A percentile compares a stretch with the other conserved stretches of the same genome.
Conservation (phyloP, 805 yeast genomes). For the Groenewaldozyma tartarivorans region DNA sequence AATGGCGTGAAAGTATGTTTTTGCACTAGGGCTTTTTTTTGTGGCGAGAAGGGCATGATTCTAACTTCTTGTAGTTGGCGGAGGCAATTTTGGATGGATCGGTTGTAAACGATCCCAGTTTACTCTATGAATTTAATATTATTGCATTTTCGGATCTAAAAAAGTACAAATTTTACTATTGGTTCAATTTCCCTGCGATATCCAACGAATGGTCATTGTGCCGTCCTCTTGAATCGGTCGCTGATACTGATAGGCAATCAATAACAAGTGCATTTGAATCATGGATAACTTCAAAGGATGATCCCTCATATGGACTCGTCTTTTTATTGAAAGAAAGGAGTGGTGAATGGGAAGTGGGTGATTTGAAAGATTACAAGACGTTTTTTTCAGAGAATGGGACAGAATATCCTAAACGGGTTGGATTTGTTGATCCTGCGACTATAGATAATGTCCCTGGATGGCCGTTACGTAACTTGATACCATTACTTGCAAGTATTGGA, state of each 20-base stretch:
- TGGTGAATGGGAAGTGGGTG: conserved; percentile 10
- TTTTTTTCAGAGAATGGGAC: conserved; percentile 13
- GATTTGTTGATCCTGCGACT: conserved; percentile 33
- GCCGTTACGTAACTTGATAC: conserved; percentile 50
- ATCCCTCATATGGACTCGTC: conserved; percentile 23
- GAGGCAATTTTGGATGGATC: conserved; percentile 27
- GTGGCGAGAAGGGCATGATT: not conserved
- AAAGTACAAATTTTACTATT: conserved; percentile 77
- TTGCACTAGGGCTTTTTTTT: not conserved
- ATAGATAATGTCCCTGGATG: conserved; percentile 36
- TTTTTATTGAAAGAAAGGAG: conserved; percentile 16
- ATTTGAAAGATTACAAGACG: conserved; percentile 14
- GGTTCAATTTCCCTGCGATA: conserved; percentile 76
- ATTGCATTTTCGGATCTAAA: conserved; percentile 82
- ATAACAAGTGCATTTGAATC: conserved; percentile 5
- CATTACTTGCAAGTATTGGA: conserved; percentile 33
- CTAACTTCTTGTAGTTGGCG: conserved; percentile 13
- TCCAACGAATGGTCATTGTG: conserved; percentile 39
- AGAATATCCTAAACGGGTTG: conserved; percentile 20
- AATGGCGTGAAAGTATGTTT: conserved; percentile 24
- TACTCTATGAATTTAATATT: conserved; percentile 37
- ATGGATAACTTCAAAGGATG: conserved; percentile 10
- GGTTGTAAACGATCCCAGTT: conserved; percentile 32
- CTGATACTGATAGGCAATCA: not conserved
- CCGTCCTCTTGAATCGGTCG: not conserved